These are phyloP conservation scores for Incumbomyces delicatus DNA, from an alignment of 2,329 filamentous ascomycete species.

Conservation along the genomic window DNA sequence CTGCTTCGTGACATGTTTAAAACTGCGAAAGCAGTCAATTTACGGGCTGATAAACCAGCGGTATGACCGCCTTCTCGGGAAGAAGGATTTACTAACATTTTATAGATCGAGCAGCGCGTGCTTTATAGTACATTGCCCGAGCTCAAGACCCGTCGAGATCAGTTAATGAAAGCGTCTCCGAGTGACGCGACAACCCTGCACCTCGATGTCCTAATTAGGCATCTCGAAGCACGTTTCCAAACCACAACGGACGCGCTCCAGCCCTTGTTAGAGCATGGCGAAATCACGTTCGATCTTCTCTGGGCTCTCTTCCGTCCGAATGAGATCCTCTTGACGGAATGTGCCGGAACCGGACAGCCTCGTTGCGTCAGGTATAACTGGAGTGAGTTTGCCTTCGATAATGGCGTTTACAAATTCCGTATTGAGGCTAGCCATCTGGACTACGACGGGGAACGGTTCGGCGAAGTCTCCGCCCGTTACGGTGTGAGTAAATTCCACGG, in stretches of 20 bases:
- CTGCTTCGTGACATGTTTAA: too few species aligned
- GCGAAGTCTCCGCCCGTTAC: not conserved
- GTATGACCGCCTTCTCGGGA: too few species aligned
- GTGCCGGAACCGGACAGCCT: not conserved
- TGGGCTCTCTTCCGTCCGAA: constrained; percentile 29
- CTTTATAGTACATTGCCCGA: too few species aligned
- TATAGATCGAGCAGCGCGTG: too few species aligned
- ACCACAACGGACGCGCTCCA: not conserved
- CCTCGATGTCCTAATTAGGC: too few species aligned
- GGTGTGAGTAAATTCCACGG: not conserved
- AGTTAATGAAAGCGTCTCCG: too few species aligned
- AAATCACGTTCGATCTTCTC: constrained; percentile 30
- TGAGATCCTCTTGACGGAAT: constrained; percentile 20
- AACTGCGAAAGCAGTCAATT: too few species aligned
- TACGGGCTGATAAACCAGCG: too few species aligned
- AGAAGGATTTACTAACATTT: too few species aligned
- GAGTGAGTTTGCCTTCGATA: not conserved
- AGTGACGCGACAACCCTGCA: too few species aligned
- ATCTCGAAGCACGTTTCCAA: too few species aligned
- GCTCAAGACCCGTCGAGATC: too few species aligned
- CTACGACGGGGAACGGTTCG: not conserved
- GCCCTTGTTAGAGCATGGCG: constrained; percentile 15
- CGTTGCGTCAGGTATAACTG: not conserved
- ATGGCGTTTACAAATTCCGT: not conserved
- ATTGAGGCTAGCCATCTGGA: not conserved